A percentile compares a stretch with the other conserved stretches of the same genome.
phyloP scores from a whole-genome alignment of 192 early-diverging fungal species.

The Rhizophagus sp. region DNA sequence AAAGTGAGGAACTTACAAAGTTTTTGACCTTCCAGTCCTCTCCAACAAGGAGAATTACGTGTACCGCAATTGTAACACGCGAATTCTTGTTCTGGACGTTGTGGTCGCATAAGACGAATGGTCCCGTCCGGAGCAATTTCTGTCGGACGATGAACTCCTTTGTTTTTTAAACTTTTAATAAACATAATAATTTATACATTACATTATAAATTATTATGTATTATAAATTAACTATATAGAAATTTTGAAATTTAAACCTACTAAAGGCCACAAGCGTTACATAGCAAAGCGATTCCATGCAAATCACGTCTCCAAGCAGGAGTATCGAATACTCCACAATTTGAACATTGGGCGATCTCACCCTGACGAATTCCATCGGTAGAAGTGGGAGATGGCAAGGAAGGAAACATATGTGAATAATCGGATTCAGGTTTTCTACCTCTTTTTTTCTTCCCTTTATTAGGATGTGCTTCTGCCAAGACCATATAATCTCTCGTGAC shows the following conservation, averaged over 20 bases:
- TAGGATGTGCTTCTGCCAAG: background rate
- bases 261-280: conserved; percentile 29
- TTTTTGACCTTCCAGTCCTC: conserved; percentile 17
- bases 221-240: background rate
- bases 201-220: background rate
- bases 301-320: conserved; percentile 31
- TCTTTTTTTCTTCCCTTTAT: conserved; percentile 12
- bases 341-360: conserved; percentile 21
- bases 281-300: conserved; percentile 20
- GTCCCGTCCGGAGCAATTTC: conserved; percentile 27
- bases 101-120: conserved; percentile 12
- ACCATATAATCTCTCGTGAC: background rate
- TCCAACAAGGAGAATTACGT: conserved; percentile 23
- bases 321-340: conserved; percentile 24
- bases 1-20: conserved; percentile 15
- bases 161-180: conserved; percentile 22
- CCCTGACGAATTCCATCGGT: background rate
- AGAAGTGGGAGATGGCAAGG: background rate
- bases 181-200: background rate
- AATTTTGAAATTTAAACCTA: background rate
- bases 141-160: conserved; percentile 30
- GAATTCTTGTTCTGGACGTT: conserved; percentile 1
- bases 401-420: background rate
- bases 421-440: background rate
- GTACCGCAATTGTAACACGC: conserved; percentile 22